Conservation (phyloP, 805 yeast genomes). For the Saccharomyces mikatae region DNA sequence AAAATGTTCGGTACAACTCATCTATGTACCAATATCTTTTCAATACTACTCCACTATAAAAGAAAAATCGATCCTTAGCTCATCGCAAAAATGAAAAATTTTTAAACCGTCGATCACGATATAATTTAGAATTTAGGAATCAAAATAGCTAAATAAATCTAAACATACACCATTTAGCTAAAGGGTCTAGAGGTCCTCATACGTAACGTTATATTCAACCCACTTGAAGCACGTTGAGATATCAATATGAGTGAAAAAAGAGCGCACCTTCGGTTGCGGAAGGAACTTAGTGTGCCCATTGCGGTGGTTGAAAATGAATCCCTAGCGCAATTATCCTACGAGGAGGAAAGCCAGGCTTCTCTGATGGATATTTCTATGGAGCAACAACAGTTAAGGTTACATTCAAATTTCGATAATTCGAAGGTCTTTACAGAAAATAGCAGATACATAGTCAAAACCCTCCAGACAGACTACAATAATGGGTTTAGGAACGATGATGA, state of each 20-base stretch:
- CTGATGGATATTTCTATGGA: constrained; percentile 7
- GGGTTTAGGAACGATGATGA: constrained; percentile 3
- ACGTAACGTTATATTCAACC: neutral
- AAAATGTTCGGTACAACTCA: neutral
- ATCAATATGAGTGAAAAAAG: neutral
- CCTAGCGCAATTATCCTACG: neutral
- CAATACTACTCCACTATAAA: neutral
- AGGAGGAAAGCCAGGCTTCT: constrained; percentile 3
- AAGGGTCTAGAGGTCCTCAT: neutral
- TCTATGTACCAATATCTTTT: neutral
- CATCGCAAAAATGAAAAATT: neutral
- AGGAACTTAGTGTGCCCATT: constrained; percentile 28
- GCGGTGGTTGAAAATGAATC: constrained; percentile 16
- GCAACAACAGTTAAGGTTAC: constrained; percentile 1
- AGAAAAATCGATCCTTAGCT: neutral
- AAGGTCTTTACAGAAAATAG: constrained; percentile 27
- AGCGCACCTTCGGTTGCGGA: constrained; percentile 21
- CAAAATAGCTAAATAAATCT: neutral
- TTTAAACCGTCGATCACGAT: neutral
- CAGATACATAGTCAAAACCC: constrained; percentile 20
- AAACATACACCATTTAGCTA: neutral
- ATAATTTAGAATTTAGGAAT: neutral
- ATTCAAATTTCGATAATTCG: constrained; percentile 5
- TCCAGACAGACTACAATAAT: constrained; percentile 12
- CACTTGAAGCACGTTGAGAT: neutral